A percentile compares a stretch with the other conserved stretches of the same genome.
These are phyloP conservation scores for Edaphochlamys debaryana DNA, from an alignment of 139 green algal genomes.

Conservation along the genomic window DNA sequence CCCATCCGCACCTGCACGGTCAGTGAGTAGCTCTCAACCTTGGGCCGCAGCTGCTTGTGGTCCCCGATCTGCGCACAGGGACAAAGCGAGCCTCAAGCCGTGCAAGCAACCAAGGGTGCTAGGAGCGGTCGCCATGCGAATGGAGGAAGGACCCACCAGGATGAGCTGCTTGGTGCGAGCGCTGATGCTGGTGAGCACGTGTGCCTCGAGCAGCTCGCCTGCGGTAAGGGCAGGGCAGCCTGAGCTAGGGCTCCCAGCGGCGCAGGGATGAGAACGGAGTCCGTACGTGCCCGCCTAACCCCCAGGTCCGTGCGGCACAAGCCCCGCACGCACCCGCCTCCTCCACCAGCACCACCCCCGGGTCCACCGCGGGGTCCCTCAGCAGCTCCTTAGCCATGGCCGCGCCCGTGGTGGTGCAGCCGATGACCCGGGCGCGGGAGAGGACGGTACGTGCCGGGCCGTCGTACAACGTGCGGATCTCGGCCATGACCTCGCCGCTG, in stretches of 20 bases:
- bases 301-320: too few species aligned
- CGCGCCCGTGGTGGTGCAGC: slow-evolving; percentile 60
- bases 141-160: slow-evolving; percentile 61
- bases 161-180: slow-evolving; percentile 77
- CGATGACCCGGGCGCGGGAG: slow-evolving; percentile 44
- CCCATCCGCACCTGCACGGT: too few species aligned
- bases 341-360: slow-evolving; percentile 78
- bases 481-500: slow-evolving; percentile 20
- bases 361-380: slow-evolving; percentile 14
- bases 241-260: too few species aligned
- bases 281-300: too few species aligned
- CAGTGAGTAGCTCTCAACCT: slow-evolving; percentile 74
- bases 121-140: too few species aligned
- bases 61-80: slow-evolving; percentile 67
- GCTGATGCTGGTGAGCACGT: slow-evolving; percentile 74
- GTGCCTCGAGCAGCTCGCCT: slow-evolving; percentile 82
- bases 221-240: too few species aligned
- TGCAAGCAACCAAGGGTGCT: too few species aligned
- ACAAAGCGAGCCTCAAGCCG: too few species aligned
- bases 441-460: slow-evolving; percentile 15
- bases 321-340: too few species aligned
- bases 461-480: slow-evolving; percentile 41
- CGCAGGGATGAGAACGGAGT: too few species aligned
- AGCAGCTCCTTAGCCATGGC: slow-evolving; percentile 55
- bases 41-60: slow-evolving; percentile 84